Percentiles rank a stretch among this genome's conserved stretches.
phyloP scores from a whole-genome alignment of 495 filamentous ascomycete genomes.

The Penicillium riverlandense region DNA sequence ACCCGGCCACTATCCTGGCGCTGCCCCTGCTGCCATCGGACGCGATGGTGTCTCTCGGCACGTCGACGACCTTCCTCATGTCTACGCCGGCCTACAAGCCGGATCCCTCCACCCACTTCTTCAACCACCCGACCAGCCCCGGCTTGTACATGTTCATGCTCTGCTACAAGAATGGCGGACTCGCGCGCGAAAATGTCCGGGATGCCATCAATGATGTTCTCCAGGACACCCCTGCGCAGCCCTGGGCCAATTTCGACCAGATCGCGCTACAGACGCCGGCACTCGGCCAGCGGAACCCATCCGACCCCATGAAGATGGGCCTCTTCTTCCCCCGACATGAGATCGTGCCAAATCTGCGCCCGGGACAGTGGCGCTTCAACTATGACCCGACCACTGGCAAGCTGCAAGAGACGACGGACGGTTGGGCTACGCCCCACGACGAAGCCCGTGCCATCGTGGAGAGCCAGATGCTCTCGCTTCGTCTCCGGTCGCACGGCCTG shows the following conservation, averaged over 20 bases:
- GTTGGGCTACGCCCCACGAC: constrained; percentile 48
- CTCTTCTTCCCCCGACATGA: constrained; percentile 93
- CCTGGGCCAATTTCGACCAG: constrained; percentile 75
- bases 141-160: constrained; percentile 98
- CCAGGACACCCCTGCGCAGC: constrained; percentile 30
- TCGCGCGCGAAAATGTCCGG: constrained; percentile 83
- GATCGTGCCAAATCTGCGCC: constrained; percentile 82
- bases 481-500: constrained; percentile 71
- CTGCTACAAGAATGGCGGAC: constrained; percentile 96
- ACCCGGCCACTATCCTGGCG: constrained; percentile 89
- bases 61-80: constrained; percentile 96
- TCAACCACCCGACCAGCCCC: constrained; percentile 78
- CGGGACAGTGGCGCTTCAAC: constrained; percentile 78
- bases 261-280: constrained; percentile 56
- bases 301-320: constrained; percentile 67
- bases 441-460: constrained; percentile 91
- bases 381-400: constrained; percentile 41
- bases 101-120: constrained; percentile 80
- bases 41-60: constrained; percentile 90
- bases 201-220: constrained; percentile 54
- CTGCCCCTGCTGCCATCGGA: constrained; percentile 79
- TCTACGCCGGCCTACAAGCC: constrained; percentile 83
- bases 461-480: constrained; percentile 83
- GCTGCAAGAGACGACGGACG: constrained; percentile 37
- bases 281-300: constrained; percentile 47